Percentiles rank a stretch among this genome's conserved stretches.
phyloP scores from a whole-genome alignment of 1,139 yeast genomes.

The Hyphopichia pseudoburtonii region DNA sequence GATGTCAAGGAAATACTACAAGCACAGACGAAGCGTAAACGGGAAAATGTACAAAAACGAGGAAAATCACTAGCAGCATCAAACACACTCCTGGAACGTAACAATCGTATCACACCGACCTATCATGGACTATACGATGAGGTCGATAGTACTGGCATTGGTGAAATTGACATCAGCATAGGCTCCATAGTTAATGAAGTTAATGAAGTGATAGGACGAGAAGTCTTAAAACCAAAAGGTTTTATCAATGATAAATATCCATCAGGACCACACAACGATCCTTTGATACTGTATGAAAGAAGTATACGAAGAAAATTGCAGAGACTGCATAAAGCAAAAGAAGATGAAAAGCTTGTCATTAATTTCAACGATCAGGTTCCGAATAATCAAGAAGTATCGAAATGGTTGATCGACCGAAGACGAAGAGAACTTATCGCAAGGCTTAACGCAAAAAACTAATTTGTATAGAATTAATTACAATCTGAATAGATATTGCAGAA shows the following conservation, averaged over 20 bases:
- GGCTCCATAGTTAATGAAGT: conserved; percentile 14
- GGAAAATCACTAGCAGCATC: conserved; percentile 14
- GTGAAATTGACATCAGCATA: conserved; percentile 9
- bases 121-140: conserved; percentile 52
- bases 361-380: conserved; percentile 32
- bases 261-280: conserved; percentile 7
- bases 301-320: conserved; percentile 12
- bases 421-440: conserved; percentile 42
- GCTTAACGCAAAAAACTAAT: conserved; percentile 13
- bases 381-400: conserved; percentile 39
- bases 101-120: conserved; percentile 16
- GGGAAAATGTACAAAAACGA: conserved; percentile 13
- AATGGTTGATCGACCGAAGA: conserved; percentile 46
- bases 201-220: conserved; percentile 12
- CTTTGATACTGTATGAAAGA: conserved; percentile 21
- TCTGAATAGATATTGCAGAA: no score
- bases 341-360: conserved; percentile 8
- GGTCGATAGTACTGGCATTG: conserved; percentile 1
- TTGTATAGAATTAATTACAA: no score
- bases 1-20: conserved; percentile 62
- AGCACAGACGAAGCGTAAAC: conserved; percentile 24
- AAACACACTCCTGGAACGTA: conserved; percentile 17
- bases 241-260: conserved; percentile 7
- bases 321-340: conserved; percentile 7
- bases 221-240: conserved; percentile 10